These are phyloP conservation scores for Globisporangium sylvaticum DNA, from an alignment of 352 stramenopile genomes.

Conservation along the genomic window DNA sequence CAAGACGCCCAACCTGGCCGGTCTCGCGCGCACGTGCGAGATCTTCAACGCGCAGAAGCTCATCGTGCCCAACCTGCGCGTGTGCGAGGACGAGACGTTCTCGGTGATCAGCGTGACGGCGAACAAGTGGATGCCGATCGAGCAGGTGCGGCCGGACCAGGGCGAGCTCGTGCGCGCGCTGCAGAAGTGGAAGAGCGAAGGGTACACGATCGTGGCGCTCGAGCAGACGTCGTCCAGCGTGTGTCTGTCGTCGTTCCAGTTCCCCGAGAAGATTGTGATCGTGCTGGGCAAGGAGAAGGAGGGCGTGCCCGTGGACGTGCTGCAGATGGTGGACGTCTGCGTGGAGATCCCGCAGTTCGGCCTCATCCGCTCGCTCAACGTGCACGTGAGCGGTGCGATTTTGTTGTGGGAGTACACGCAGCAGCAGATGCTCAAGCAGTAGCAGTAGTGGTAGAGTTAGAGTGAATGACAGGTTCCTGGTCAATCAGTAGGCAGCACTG, in stretches of 20 bases:
- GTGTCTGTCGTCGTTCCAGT: conserved; percentile 76
- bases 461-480: neutral
- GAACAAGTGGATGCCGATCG: conserved; percentile 93
- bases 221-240: conserved; percentile 93
- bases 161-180: conserved; percentile 34
- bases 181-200: conserved; percentile 72
- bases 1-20: conserved; percentile 94
- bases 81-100: conserved; percentile 89
- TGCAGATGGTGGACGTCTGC: conserved; percentile 94
- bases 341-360: conserved; percentile 98
- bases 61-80: conserved; percentile 83
- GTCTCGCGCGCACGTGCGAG: conserved; percentile 92
- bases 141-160: conserved; percentile 73
- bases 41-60: conserved; percentile 92
- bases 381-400: conserved; percentile 95
- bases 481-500: too few relatives aligned
- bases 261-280: conserved; percentile 91
- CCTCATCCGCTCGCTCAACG: conserved; percentile 96
- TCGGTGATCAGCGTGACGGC: conserved; percentile 90
- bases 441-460: neutral
- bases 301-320: conserved; percentile 93
- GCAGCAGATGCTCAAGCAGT: conserved; percentile 53
- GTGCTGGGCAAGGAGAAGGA: conserved; percentile 96
- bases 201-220: conserved; percentile 91
- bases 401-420: conserved; percentile 96